Base-by-base conservation (phyloP, 257 asterid genomes). In the Parsonsia alboflavescens region DNA sequence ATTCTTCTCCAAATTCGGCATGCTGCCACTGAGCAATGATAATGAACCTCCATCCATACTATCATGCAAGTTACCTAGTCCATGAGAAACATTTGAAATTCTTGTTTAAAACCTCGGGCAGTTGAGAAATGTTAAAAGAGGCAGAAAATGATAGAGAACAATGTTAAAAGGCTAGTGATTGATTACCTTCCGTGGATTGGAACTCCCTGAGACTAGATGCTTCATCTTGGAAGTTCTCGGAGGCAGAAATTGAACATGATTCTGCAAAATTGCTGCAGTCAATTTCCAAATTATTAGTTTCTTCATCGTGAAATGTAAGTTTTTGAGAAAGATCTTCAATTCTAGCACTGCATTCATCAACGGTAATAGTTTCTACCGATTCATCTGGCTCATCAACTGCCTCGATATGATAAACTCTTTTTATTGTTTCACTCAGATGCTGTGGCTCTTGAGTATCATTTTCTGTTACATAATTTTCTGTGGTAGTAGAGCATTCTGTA, bases 51-150 rank as follows among this genome's bases (percentile, higher is more conserved):
- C 10, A 12, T 24, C 52, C 16, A n/a, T 52, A 44, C 49, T 70
- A 33, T 82, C 73, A 9, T 50, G 30, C n/a, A 74, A 74, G 62
- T 48, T 42, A 68, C 79, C 92, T 89, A 76, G 50, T 4, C 26
- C 13, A 72, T 64, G 16, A 46, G 45, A 64, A 70, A 28, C 24
- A 50, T 70, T 7, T 17, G 61, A 68, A 30, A 3, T 53, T 19
- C 39, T 10, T 49, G 39, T 74, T 16, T 49, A 46, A 24, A 63
- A 52, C 61, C 58, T n/a, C 2, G 33, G 41, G 49, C 67, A 64
- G 33, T 46, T 33, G 12, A 33, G 12, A 15, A 50, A 12, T 41
- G 21, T 24, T 11, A 22, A 24, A 10, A 63, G 12, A 8, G 5
- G 1, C 36, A 15, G 5, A 52, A 3, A 70, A 2, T 5, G 5